Evolutionary conservation across 202 grass and related monocot genomes (phyloP).

Genomic region (Elaeis oleifera): DNA sequence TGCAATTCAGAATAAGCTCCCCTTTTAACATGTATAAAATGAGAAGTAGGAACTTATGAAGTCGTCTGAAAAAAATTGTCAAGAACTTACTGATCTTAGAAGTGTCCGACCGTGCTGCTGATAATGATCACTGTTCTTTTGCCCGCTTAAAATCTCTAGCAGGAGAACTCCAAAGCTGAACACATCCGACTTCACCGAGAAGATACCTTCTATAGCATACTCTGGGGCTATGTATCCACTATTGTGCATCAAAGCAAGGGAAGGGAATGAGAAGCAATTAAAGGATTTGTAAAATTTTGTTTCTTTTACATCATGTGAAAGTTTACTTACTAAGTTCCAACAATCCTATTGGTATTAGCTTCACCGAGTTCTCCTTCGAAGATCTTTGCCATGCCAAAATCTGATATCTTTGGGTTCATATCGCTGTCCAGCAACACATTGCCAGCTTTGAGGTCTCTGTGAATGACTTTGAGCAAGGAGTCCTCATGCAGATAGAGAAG

Average conservation of each 20-base stretch:
- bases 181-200: constrained; percentile 89
- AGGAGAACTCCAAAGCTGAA: constrained; percentile 92
- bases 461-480: constrained; percentile 65
- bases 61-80: too few relatives aligned
- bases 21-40: too few relatives aligned
- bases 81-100: too few relatives aligned
- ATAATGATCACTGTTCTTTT: constrained; percentile 55
- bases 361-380: constrained; percentile 44
- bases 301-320: too few relatives aligned
- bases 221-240: constrained; percentile 95
- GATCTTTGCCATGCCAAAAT: constrained; percentile 95
- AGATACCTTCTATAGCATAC: constrained; percentile 64
- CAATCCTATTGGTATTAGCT: constrained; percentile 30
- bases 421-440: constrained; percentile 86
- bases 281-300: too few relatives aligned
- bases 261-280: too few relatives aligned
- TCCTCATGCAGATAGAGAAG: constrained; percentile 98
- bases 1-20: too few relatives aligned
- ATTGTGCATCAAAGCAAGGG: background rate
- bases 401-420: constrained; percentile 97
- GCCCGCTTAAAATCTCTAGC: constrained; percentile 82
- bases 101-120: constrained; percentile 52
- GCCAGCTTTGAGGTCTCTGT: constrained; percentile 82
- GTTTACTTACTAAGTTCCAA: too few relatives aligned
- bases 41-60: too few relatives aligned